A percentile compares a stretch with the other conserved stretches of the same genome.
Evolutionary conservation across 106 monocot species (phyloP).

Genomic region (Narthecium ossifragum): DNA sequence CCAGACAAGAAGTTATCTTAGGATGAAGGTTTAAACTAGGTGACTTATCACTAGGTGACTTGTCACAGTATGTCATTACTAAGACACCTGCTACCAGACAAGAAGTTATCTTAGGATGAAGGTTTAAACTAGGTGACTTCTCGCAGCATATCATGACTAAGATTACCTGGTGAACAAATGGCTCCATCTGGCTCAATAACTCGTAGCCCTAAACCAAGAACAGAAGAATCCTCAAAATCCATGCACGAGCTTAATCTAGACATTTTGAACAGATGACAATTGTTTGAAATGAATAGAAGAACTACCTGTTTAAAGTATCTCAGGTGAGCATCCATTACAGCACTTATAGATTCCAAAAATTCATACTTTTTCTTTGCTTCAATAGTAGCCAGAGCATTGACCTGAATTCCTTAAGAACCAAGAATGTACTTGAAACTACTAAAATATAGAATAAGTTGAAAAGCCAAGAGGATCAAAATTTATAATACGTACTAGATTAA

Average conservation of each 20-base stretch:
- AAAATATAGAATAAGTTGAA: slow-evolving; percentile 13
- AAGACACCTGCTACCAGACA: no score
- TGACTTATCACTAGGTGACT: no score
- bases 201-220: slow-evolving; percentile 71
- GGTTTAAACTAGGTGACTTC: background rate
- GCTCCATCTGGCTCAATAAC: slow-evolving; percentile 82
- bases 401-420: slow-evolving; percentile 69
- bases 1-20: slow-evolving; percentile 1
- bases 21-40: background rate
- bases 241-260: no score
- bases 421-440: slow-evolving; percentile 12
- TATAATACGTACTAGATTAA: slow-evolving; percentile 79
- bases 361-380: slow-evolving; percentile 96
- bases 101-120: background rate
- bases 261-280: no score
- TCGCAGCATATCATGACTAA: background rate
- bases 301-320: slow-evolving; percentile 91
- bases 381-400: slow-evolving; percentile 70
- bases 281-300: background rate
- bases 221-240: slow-evolving; percentile 6
- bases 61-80: background rate
- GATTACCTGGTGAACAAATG: slow-evolving; percentile 88
- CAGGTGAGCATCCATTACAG: slow-evolving; percentile 99
- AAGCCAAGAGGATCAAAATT: slow-evolving; percentile 1
- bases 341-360: slow-evolving; percentile 91